Percentiles rank a stretch among this genome's conserved stretches.
Conservation (phyloP, 305 asterid species). For the Fraxinus xanthoxyloides region DNA sequence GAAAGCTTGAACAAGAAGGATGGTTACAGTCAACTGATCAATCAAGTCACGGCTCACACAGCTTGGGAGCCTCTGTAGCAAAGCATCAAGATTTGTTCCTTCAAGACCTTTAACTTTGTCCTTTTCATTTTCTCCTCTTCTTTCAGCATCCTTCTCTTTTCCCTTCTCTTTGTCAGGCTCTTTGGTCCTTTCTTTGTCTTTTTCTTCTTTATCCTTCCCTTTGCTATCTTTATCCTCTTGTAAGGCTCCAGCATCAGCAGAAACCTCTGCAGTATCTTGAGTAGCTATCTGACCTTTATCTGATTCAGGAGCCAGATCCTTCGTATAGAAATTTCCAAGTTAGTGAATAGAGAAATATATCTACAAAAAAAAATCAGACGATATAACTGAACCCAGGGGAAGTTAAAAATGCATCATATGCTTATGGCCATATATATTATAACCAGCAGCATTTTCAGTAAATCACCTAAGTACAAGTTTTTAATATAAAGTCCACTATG, state of each 20-base stretch:
- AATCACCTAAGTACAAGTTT: not conserved
- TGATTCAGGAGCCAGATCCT: constrained; percentile 72
- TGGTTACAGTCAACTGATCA: constrained; percentile 89
- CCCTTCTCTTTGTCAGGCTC: constrained; percentile 67
- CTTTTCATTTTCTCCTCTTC: constrained; percentile 80
- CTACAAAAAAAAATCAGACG: not conserved
- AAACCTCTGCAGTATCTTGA: constrained; percentile 55
- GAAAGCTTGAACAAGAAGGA: constrained; percentile 31
- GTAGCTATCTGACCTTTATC: constrained; percentile 53
- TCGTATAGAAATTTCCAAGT: constrained; percentile 31
- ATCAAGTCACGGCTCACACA: constrained; percentile 98
- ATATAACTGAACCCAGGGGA: not conserved
- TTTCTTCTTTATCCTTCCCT: constrained; percentile 75
- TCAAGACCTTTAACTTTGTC: constrained; percentile 90
- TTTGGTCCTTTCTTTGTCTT: constrained; percentile 66
- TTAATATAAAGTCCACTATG: not conserved
- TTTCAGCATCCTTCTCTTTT: constrained; percentile 83
- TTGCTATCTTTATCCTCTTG: constrained; percentile 60
- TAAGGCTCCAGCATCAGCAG: constrained; percentile 56
- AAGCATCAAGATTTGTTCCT: constrained; percentile 85
- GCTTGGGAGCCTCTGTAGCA: constrained; percentile 94
- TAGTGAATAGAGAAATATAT: constrained; percentile 17
- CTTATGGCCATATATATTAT: not conserved
- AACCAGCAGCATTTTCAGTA: not conserved
- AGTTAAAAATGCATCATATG: not conserved